Evolutionary conservation across 2,329 filamentous ascomycete species (phyloP).

Genomic region (Epichloe brachyelytri): DNA sequence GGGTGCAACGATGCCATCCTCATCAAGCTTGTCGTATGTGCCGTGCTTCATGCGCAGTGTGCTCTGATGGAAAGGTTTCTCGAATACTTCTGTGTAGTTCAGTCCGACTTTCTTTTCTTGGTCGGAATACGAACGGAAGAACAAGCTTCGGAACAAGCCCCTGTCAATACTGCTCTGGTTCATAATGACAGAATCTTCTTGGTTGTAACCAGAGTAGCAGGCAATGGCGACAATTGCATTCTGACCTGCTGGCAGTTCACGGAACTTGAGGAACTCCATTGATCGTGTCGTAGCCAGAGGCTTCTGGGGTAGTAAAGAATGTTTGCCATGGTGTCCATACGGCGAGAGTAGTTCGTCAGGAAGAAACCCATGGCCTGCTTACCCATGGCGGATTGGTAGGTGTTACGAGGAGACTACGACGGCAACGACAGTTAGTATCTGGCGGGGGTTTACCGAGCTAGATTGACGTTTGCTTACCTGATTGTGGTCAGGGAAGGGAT

Average conservation of each 20-base stretch:
- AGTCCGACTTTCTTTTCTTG: conserved; percentile 94
- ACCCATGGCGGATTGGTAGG: conserved; percentile 98
- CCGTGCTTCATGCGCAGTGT: conserved; percentile 89
- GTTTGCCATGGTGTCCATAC: conserved; percentile 99
- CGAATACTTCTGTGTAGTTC: conserved; percentile 84
- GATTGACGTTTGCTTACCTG: conserved; percentile 38
- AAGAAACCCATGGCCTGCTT: conserved; percentile 99
- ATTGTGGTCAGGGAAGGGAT: conserved; percentile 99
- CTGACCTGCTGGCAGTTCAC: conserved; percentile 90
- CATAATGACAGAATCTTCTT: conserved; percentile 99
- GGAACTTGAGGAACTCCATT: conserved; percentile 98
- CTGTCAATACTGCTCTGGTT: conserved; percentile 98
- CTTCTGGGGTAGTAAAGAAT: conserved; percentile 98
- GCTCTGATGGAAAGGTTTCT: conserved; percentile 81
- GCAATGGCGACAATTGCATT: conserved; percentile 98
- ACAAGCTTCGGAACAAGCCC: conserved; percentile 91
- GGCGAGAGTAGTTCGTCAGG: conserved; percentile 88
- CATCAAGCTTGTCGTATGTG: conserved; percentile 94
- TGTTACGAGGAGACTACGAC: conserved; percentile 81
- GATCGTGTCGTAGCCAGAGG: conserved; percentile 89
- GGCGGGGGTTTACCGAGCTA: neutral
- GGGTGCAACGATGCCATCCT: conserved; percentile 87
- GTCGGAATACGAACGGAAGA: conserved; percentile 95
- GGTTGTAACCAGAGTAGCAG: conserved; percentile 97
- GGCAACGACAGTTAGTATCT: conserved; percentile 18